These are phyloP conservation scores for Zychaea mexicana DNA, from an alignment of 371 early-diverging fungal genomes.

Conservation along the genomic window DNA sequence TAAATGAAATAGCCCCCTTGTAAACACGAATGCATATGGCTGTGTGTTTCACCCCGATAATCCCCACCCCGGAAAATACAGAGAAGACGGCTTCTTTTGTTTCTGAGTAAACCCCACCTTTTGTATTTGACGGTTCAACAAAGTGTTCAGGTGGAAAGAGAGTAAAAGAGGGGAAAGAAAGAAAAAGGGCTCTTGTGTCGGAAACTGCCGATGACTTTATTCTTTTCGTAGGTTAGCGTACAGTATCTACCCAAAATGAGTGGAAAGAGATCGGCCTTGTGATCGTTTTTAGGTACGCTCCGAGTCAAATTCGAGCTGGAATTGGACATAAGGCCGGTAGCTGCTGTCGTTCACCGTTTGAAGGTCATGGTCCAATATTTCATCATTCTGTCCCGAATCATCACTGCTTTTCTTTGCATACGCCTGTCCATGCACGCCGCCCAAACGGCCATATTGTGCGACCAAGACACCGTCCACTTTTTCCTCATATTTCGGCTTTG, in stretches of 20 bases:
- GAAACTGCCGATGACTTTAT: not conserved
- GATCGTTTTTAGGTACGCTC: slow-evolving; percentile 27
- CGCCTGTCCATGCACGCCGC: slow-evolving; percentile 55
- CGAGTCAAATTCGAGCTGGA: slow-evolving; percentile 67
- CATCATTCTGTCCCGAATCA: slow-evolving; percentile 45
- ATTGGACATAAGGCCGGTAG: slow-evolving; percentile 90
- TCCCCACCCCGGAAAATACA: too few relatives aligned
- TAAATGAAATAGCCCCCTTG: too few relatives aligned
- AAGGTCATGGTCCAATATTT: slow-evolving; percentile 78
- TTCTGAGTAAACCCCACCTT: too few relatives aligned
- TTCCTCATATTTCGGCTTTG: slow-evolving; percentile 76
- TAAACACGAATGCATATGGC: too few relatives aligned
- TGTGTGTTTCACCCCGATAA: too few relatives aligned
- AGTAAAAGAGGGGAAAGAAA: too few relatives aligned
- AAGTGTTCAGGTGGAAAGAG: too few relatives aligned
- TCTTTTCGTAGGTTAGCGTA: too few relatives aligned
- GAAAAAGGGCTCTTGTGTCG: too few relatives aligned
- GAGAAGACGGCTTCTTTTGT: too few relatives aligned
- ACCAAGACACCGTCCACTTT: slow-evolving; percentile 76
- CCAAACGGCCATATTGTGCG: slow-evolving; percentile 67
- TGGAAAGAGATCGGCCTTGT: not conserved
- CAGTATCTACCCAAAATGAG: not conserved
- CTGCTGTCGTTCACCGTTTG: slow-evolving; percentile 82
- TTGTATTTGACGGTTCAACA: too few relatives aligned
- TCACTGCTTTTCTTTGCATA: slow-evolving; percentile 30